Base-by-base conservation (phyloP, 2,329 filamentous ascomycete species). In the Mariannaea sp. region DNA sequence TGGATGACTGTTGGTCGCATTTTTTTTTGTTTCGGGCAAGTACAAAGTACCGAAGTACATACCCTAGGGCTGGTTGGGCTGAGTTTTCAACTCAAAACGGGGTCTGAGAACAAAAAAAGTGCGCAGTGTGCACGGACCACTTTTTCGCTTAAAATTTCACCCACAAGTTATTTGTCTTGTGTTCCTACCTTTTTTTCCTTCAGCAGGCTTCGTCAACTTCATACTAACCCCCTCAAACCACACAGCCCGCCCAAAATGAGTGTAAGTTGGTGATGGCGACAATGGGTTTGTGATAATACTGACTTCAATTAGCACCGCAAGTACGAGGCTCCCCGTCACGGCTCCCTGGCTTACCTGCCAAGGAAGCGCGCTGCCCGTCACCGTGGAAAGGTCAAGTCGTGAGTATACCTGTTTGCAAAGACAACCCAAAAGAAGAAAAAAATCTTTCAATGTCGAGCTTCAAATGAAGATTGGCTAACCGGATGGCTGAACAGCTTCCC, bases 311-410 rank as follows among this genome's bases (percentile, higher is more conserved):
- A 75, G 75, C 79, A 82, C 76, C 77, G 79, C 69, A 82, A 83
- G 79, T 83, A 76, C 73, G 80, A 95, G 86, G 92, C 92, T 77
- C 92, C 92, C 75, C 89, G 93, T 77, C 93, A 97, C 83, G 94
- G 93, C 76, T 92, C 89, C 75, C 83, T 97, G 77, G 89, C 89
- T 70, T 93, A 86, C 81, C 79, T 94, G 73, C 90, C 90, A 66
- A 81, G 90, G 75, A 97, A 97, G 91, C 88, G 93, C 75, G 91
- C 92, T 73, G 85, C 92, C 78, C 86, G 92, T 73, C 92, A 97
- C 82, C 84, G 93, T 72, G 93, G 93, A 78, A 96, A 96, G 86
- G 93, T 97, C 77, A 97, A 97, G 91, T 92, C 88, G 92, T 96
- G 83, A 86, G 85, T 84, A 60, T 61, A 58, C 41, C 47, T 47